A percentile compares a stretch with the other conserved stretches of the same genome.
These are phyloP conservation scores for Cyclocybe cylindracea DNA, from an alignment of 768 basidiomycete species.

Conservation along the genomic window DNA sequence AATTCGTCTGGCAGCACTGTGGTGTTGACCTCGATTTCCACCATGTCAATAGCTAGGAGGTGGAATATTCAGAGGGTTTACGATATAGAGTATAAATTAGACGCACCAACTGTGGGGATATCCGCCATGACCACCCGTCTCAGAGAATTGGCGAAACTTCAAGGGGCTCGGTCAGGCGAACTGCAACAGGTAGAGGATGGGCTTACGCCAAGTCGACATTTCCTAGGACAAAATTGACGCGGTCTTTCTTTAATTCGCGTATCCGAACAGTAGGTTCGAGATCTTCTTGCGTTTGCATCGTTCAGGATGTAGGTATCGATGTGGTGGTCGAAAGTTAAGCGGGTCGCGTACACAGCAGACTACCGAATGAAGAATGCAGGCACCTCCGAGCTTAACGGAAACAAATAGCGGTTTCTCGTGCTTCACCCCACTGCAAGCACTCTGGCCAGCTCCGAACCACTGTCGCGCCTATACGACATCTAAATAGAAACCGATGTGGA, in stretches of 20 bases:
- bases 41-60: constrained; percentile 88
- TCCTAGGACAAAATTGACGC: constrained; percentile 89
- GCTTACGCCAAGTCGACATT: constrained; percentile 95
- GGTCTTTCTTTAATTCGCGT: constrained; percentile 81
- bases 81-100: not conserved
- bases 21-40: constrained; percentile 89
- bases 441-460: too few relatives aligned
- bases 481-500: too few relatives aligned
- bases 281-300: constrained; percentile 44
- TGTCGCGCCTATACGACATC: too few relatives aligned
- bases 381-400: too few relatives aligned
- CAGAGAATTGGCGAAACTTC: constrained; percentile 90
- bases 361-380: too few relatives aligned
- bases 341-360: too few relatives aligned
- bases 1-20: constrained; percentile 96
- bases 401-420: too few relatives aligned
- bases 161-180: not conserved
- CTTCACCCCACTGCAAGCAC: too few relatives aligned
- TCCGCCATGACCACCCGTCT: constrained; percentile 95
- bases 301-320: not conserved
- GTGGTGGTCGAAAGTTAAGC: too few relatives aligned
- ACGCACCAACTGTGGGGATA: constrained; percentile 91
- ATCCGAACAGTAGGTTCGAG: constrained; percentile 77
- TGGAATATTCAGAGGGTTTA: not conserved
- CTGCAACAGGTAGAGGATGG: constrained; percentile 3